These are phyloP conservation scores for Daldinia eschscholtzii DNA, from an alignment of 2,329 filamentous ascomycete genomes.

Conservation along the genomic window DNA sequence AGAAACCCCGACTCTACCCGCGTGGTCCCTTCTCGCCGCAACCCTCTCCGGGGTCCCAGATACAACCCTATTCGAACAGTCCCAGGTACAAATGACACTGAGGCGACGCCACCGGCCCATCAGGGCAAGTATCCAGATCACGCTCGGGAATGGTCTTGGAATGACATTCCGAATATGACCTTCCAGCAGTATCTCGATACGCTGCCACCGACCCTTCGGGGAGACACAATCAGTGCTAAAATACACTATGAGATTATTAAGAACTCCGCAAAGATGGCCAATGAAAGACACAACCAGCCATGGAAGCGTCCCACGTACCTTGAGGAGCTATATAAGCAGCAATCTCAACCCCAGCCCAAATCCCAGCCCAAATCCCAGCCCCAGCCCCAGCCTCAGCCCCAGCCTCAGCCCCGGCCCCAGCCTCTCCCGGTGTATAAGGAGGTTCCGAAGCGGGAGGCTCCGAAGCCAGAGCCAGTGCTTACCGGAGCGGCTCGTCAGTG, in stretches of 20 bases:
- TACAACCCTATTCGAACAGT: not conserved
- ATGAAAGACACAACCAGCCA: not conserved
- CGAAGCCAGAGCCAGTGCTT: too few relatives aligned
- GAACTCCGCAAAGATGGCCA: not conserved
- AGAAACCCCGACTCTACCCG: not conserved
- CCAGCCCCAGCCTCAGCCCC: too few relatives aligned
- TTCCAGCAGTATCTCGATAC: not conserved
- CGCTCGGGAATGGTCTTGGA: not conserved
- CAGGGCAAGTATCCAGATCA: not conserved
- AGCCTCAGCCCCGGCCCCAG: not conserved
- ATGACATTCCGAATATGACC: not conserved
- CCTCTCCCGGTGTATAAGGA: not conserved
- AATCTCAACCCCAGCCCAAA: not conserved
- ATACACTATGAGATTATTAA: not conserved
- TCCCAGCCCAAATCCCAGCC: too few relatives aligned
- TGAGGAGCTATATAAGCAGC: not conserved
- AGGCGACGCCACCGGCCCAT: not conserved
- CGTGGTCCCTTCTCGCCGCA: not conserved
- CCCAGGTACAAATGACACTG: too few relatives aligned
- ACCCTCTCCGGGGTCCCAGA: not conserved
- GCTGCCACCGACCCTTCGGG: not conserved
- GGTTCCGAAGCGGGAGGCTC: too few relatives aligned
- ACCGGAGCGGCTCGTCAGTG: not conserved
- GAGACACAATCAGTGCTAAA: not conserved
- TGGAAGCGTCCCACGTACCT: not conserved